A percentile compares a stretch with the other conserved stretches of the same genome.
These are phyloP conservation scores for Candida easanensis DNA, from an alignment of 805 yeast species.

Conservation along the genomic window DNA sequence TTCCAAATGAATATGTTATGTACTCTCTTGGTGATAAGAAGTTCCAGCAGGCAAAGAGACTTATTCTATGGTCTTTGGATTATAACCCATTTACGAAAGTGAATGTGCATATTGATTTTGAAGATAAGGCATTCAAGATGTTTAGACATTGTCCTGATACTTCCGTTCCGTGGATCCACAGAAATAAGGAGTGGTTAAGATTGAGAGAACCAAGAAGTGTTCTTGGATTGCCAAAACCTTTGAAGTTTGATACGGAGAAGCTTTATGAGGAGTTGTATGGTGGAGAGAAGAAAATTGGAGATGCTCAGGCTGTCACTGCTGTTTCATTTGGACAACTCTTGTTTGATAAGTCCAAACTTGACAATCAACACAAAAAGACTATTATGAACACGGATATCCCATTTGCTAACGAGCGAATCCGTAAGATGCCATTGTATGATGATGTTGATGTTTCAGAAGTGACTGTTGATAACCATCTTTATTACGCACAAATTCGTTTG, in stretches of 20 bases:
- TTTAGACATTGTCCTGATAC: conserved; percentile 14
- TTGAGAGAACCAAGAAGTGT: conserved; percentile 18
- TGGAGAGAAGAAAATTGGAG: background rate
- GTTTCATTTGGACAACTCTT: conserved; percentile 26
- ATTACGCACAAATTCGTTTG: conserved; percentile 43
- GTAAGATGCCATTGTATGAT: conserved; percentile 18
- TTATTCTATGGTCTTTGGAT: conserved; percentile 26
- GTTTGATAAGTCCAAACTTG: conserved; percentile 10
- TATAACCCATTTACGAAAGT: conserved; percentile 22
- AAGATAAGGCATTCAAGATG: conserved; percentile 5
- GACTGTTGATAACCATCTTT: conserved; percentile 28
- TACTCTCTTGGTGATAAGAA: conserved; percentile 19
- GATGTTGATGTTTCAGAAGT: conserved; percentile 11
- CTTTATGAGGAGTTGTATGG: conserved; percentile 14
- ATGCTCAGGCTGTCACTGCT: conserved; percentile 19
- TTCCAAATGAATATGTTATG: conserved; percentile 14
- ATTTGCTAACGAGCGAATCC: conserved; percentile 16
- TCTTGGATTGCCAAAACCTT: conserved; percentile 1
- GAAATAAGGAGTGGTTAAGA: conserved; percentile 22
- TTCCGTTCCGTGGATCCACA: conserved; percentile 27
- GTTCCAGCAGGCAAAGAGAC: conserved; percentile 23
- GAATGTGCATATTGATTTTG: conserved; percentile 11
- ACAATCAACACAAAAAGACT: conserved; percentile 4
- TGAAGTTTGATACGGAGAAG: conserved; percentile 8
- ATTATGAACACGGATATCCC: conserved; percentile 24